Conservation (phyloP, 1,284 basidiomycete species). For the Marasmius fiardii region DNA sequence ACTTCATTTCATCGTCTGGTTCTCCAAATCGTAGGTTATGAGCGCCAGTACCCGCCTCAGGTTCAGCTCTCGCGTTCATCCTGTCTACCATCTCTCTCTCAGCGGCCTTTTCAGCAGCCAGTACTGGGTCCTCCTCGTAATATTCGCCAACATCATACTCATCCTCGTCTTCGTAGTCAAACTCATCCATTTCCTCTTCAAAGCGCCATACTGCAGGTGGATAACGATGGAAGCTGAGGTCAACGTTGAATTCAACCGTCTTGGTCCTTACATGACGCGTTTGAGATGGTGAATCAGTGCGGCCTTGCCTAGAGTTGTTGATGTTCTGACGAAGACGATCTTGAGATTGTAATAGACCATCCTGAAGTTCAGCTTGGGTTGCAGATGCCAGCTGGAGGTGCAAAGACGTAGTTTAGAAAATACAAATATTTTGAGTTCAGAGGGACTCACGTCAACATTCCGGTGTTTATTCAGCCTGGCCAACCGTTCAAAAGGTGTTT, state of each 20-base stretch:
- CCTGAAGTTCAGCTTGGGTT: constrained; percentile 65
- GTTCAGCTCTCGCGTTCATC: constrained; percentile 19
- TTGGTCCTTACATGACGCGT: constrained; percentile 23
- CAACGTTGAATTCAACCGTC: constrained; percentile 57
- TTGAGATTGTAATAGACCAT: constrained; percentile 42
- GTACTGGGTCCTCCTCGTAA: constrained; percentile 61
- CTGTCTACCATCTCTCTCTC: constrained; percentile 31
- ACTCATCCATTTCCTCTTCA: constrained; percentile 51
- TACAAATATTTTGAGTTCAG: neutral
- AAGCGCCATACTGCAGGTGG: constrained; percentile 74
- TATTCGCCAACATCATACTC: constrained; percentile 78
- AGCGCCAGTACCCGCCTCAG: neutral
- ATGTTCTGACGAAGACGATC: constrained; percentile 51
- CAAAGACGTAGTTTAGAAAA: neutral
- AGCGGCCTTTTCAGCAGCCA: constrained; percentile 49
- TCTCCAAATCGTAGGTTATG: constrained; percentile 39
- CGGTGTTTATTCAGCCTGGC: constrained; percentile 96
- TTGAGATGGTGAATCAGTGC: constrained; percentile 42
- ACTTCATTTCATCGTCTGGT: constrained; percentile 71
- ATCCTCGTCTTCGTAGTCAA: constrained; percentile 65
- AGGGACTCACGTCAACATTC: constrained; percentile 85
- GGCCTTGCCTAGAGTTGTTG: constrained; percentile 40
- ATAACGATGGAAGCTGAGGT: constrained; percentile 64
- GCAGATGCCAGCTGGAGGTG: constrained; percentile 64
- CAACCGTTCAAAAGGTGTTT: constrained; percentile 95